Conservation (phyloP, 768 basidiomycete genomes). For the Leccinellum rugosiceps region DNA sequence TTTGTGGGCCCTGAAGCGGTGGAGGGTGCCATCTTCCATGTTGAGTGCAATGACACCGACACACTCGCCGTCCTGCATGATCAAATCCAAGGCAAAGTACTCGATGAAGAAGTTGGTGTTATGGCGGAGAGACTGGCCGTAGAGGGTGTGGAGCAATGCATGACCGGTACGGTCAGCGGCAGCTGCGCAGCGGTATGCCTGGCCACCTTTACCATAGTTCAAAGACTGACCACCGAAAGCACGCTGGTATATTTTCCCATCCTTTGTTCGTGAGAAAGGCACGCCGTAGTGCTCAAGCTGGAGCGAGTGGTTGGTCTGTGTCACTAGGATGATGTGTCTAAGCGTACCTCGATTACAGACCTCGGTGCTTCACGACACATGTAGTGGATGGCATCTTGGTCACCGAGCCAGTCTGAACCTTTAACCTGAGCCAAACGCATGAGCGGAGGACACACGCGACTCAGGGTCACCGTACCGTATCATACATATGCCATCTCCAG, state of each 20-base stretch:
- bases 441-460: conserved; percentile 8
- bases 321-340: not conserved
- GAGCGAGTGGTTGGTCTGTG: not conserved
- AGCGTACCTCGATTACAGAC: conserved; percentile 82
- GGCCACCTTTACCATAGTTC: conserved; percentile 96
- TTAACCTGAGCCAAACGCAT: conserved; percentile 66
- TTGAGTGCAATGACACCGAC: conserved; percentile 99
- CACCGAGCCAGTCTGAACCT: conserved; percentile 99
- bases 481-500: conserved; percentile 99
- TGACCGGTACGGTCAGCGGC: conserved; percentile 99
- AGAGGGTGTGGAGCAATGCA: conserved; percentile 96
- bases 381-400: conserved; percentile 99
- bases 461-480: conserved; percentile 58
- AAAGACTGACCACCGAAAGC: conserved; percentile 98
- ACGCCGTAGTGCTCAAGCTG: conserved; percentile 99
- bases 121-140: conserved; percentile 97
- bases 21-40: conserved; percentile 99
- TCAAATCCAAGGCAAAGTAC: conserved; percentile 98
- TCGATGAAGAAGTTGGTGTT: conserved; percentile 99
- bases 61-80: conserved; percentile 99
- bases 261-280: conserved; percentile 96
- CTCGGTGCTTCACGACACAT: conserved; percentile 98
- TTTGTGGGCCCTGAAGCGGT: conserved; percentile 97
- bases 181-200: conserved; percentile 98
- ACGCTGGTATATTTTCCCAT: conserved; percentile 99